Percentiles rank a stretch among this genome's conserved stretches.
Conservation (phyloP, 2,329 filamentous ascomycete genomes). For the Fusarium brachygibbosum region DNA sequence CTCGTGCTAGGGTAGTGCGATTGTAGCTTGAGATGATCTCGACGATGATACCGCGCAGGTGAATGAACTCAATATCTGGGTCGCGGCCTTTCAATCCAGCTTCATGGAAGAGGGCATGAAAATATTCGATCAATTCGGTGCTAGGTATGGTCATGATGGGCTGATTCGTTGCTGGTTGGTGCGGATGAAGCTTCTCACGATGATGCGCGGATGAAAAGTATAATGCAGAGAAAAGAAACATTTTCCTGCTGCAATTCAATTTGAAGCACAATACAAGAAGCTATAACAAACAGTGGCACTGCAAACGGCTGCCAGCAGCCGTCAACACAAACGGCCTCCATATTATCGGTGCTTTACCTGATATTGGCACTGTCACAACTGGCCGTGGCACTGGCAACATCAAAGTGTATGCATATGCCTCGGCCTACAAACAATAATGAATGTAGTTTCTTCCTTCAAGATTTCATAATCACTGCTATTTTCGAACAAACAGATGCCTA, state of each 20-base stretch:
- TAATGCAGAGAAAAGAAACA: neutral
- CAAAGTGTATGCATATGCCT: no score
- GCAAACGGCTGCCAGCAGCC: neutral
- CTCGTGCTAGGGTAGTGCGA: slow-evolving; percentile 30
- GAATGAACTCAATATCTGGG: slow-evolving; percentile 28
- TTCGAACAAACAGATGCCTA: no score
- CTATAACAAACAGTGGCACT: neutral
- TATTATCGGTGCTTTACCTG: neutral
- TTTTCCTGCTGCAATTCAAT: neutral
- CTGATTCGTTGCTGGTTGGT: neutral
- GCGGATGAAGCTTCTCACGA: neutral
- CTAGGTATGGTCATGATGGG: neutral
- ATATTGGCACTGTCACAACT: neutral
- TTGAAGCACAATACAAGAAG: neutral
- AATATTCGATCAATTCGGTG: slow-evolving; percentile 34
- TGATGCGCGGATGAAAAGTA: neutral
- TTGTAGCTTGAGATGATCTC: slow-evolving; percentile 24
- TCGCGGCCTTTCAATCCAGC: slow-evolving; percentile 14
- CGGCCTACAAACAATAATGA: no score
- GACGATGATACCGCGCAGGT: slow-evolving; percentile 16
- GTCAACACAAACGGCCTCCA: neutral
- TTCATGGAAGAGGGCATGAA: slow-evolving; percentile 42
- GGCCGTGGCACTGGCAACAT: neutral
- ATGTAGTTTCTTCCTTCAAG: no score
- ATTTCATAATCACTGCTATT: no score